A percentile compares a stretch with the other conserved stretches of the same genome.
phyloP scores from a whole-genome alignment of 2,329 filamentous ascomycete species.

The Aspergillus sp. region DNA sequence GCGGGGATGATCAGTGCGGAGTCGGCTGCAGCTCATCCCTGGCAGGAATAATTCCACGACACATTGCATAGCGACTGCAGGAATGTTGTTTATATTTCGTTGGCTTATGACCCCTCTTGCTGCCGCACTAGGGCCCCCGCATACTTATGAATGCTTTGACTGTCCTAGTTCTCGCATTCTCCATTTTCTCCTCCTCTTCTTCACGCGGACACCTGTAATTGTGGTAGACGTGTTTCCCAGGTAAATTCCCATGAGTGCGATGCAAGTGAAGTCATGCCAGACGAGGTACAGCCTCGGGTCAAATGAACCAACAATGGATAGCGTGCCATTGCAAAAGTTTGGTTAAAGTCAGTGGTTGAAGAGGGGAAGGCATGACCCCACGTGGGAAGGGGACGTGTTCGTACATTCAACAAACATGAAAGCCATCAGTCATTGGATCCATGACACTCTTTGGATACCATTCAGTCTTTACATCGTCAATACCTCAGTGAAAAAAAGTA shows the following conservation, averaged over 20 bases:
- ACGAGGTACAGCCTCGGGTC: too few relatives aligned
- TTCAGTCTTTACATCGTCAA: neutral
- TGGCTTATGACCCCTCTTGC: neutral
- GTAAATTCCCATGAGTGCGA: too few relatives aligned
- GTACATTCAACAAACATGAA: neutral
- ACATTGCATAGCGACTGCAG: neutral
- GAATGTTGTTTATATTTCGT: neutral
- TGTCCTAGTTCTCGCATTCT: too few relatives aligned
- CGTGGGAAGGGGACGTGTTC: neutral
- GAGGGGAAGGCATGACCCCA: neutral
- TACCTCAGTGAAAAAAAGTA: neutral
- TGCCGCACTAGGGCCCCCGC: too few relatives aligned
- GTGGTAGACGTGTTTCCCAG: too few relatives aligned
- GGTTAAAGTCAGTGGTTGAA: neutral
- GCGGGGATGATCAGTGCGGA: slow-evolving; percentile 2
- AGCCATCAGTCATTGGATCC: too few relatives aligned
- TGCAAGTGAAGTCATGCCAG: too few relatives aligned
- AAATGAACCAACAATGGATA: neutral
- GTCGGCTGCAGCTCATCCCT: slow-evolving; percentile 5
- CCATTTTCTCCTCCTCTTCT: too few relatives aligned
- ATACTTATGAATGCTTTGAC: too few relatives aligned
- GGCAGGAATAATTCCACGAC: neutral
- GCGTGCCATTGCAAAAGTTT: too few relatives aligned
- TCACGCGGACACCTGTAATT: too few relatives aligned
- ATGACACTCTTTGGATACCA: neutral